These are phyloP conservation scores for Annona cherimola DNA, from an alignment of 164 flowering plant species.

Conservation along the genomic window DNA sequence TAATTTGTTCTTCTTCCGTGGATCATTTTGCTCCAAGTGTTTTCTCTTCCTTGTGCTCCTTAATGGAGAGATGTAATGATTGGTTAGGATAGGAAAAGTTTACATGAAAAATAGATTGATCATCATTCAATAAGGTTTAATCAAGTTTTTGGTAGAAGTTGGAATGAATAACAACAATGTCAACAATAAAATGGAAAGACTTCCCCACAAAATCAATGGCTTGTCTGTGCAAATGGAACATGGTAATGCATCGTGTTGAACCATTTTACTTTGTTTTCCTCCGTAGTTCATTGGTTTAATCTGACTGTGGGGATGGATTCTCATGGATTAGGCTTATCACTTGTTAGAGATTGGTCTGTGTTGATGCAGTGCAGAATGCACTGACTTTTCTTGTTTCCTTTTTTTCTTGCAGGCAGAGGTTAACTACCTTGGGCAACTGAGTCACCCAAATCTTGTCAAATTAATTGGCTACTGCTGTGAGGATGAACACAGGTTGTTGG, in stretches of 20 bases:
- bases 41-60: not conserved
- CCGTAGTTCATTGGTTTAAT: too few species aligned
- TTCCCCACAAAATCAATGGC: too few species aligned
- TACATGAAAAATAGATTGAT: not conserved
- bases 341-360: not conserved
- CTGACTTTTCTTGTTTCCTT: not conserved
- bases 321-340: not conserved
- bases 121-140: not conserved
- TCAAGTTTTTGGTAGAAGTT: not conserved
- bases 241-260: too few species aligned
- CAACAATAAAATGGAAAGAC: too few species aligned
- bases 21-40: not conserved
- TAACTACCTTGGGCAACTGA: constrained; percentile 78
- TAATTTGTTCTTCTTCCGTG: constrained; percentile 21
- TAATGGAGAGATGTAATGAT: not conserved
- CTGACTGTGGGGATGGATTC: not conserved
- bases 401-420: constrained; percentile 75
- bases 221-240: too few species aligned
- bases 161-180: too few species aligned
- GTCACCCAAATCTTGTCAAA: constrained; percentile 86
- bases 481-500: constrained; percentile 78
- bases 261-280: too few species aligned
- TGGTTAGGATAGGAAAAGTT: not conserved
- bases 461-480: constrained; percentile 95
- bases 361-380: not conserved